Percentiles rank a stretch among this genome's conserved stretches.
phyloP scores from a whole-genome alignment of 2,329 filamentous ascomycete genomes.

The Cordyceps fumosorosea region DNA sequence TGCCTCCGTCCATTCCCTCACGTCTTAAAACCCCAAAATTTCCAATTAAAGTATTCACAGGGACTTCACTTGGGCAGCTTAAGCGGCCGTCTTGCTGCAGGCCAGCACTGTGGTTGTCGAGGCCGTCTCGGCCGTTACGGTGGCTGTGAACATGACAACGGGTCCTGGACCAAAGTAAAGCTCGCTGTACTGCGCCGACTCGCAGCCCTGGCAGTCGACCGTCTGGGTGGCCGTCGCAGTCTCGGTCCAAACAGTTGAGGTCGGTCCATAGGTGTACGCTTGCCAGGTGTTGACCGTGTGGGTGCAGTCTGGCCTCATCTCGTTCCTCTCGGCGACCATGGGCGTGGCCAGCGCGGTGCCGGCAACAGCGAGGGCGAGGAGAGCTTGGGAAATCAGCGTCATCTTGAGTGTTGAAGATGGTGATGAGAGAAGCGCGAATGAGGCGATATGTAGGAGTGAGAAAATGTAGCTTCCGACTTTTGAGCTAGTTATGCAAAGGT shows the following conservation, averaged over 20 bases:
- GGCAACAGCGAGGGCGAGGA: neutral
- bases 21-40: too few species aligned
- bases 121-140: constrained; percentile 16
- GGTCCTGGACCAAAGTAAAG: constrained; percentile 17
- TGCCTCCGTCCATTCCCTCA: too few species aligned
- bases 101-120: constrained; percentile 12
- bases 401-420: neutral
- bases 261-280: constrained; percentile 18
- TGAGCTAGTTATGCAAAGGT: too few species aligned
- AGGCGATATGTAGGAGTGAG: neutral
- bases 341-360: neutral
- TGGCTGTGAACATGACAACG: constrained; percentile 19
- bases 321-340: neutral
- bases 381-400: neutral
- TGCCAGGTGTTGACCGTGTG: neutral
- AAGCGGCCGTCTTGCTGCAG: constrained; percentile 11
- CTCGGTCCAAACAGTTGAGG: constrained; percentile 20
- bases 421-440: too few species aligned
- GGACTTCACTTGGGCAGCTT: neutral
- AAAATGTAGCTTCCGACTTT: neutral
- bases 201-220: constrained; percentile 24
- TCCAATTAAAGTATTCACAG: neutral
- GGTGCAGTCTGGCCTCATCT: constrained; percentile 12
- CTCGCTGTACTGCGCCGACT: neutral
- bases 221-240: constrained; percentile 19